These are phyloP conservation scores for Linderina pennispora DNA, from an alignment of 192 early-diverging fungal species.

Conservation along the genomic window DNA sequence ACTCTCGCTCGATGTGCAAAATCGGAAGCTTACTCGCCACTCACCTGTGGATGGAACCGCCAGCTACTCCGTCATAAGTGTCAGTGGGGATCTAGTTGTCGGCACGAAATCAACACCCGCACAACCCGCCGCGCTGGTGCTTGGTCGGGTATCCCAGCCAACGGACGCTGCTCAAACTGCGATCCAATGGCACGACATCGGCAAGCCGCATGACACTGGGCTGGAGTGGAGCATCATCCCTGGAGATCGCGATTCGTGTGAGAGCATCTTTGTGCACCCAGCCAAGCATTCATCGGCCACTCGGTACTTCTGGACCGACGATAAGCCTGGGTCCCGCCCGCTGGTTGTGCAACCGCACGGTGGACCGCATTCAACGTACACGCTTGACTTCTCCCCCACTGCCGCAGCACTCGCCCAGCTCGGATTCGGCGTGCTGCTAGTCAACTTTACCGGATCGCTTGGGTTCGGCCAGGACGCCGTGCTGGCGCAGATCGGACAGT, in stretches of 20 bases:
- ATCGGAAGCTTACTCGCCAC: constrained; percentile 48
- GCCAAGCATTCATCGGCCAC: constrained; percentile 5
- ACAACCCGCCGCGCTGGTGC: constrained; percentile 38
- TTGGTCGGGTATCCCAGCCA: constrained; percentile 15
- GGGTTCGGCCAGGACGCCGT: constrained; percentile 73
- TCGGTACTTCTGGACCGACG: constrained; percentile 23
- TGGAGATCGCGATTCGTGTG: constrained; percentile 1
- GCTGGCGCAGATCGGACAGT: constrained; percentile 54
- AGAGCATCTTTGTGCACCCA: constrained; percentile 34
- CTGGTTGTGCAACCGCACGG: constrained; percentile 75
- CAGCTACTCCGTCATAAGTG: constrained; percentile 43
- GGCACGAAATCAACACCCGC: constrained; percentile 50
- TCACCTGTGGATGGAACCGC: constrained; percentile 44
- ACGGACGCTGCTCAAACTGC: neutral
- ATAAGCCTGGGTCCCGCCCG: constrained; percentile 23
- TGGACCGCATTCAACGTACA: constrained; percentile 59
- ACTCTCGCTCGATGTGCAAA: constrained; percentile 37
- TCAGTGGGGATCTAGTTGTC: constrained; percentile 38
- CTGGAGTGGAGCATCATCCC: constrained; percentile 13
- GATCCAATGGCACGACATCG: constrained; percentile 13
- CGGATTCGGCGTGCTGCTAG: constrained; percentile 58
- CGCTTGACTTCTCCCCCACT: constrained; percentile 48
- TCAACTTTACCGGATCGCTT: constrained; percentile 75
- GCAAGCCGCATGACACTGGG: neutral
- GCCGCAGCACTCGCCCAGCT: constrained; percentile 47